Conservation (phyloP, 352 stramenopile genomes). For the Globisporangium carolinianum region DNA sequence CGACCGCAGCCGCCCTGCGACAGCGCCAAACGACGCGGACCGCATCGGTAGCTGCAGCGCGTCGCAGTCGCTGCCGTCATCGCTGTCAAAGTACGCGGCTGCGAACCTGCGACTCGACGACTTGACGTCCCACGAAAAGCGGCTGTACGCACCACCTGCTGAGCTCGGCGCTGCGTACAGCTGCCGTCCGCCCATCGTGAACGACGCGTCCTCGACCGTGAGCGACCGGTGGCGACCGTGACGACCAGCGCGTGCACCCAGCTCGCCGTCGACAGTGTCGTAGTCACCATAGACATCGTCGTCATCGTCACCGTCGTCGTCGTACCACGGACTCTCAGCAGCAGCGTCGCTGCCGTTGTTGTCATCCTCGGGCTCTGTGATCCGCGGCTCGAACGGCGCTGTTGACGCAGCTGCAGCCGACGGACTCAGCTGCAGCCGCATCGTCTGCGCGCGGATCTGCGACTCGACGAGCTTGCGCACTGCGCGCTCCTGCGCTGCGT, state of each 20-base stretch:
- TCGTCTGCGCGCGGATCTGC: conserved; percentile 55
- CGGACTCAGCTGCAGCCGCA: conserved; percentile 39
- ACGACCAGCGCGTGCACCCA: background rate
- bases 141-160: background rate
- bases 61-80: conserved; percentile 8
- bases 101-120: conserved; percentile 5
- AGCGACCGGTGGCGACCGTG: conserved; percentile 15
- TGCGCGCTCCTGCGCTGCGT: conserved; percentile 51
- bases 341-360: conserved; percentile 14
- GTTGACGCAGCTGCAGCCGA: conserved; percentile 9
- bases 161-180: conserved; percentile 15
- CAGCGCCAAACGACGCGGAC: conserved; percentile 9
- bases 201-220: conserved; percentile 16
- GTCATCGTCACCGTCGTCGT: conserved; percentile 18
- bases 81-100: conserved; percentile 10
- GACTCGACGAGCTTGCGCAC: conserved; percentile 61
- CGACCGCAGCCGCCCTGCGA: conserved; percentile 13
- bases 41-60: conserved; percentile 2
- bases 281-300: conserved; percentile 1
- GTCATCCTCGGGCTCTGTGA: conserved; percentile 9
- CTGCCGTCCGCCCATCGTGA: conserved; percentile 11
- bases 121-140: conserved; percentile 10
- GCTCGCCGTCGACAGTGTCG: conserved; percentile 2
- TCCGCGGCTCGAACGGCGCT: background rate
- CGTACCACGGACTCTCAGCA: conserved; percentile 16